Evolutionary conservation across 129 eudicot genomes (phyloP), one percentile per base, ranked within the genome.

Genomic region (Saussurea involucrata): DNA sequence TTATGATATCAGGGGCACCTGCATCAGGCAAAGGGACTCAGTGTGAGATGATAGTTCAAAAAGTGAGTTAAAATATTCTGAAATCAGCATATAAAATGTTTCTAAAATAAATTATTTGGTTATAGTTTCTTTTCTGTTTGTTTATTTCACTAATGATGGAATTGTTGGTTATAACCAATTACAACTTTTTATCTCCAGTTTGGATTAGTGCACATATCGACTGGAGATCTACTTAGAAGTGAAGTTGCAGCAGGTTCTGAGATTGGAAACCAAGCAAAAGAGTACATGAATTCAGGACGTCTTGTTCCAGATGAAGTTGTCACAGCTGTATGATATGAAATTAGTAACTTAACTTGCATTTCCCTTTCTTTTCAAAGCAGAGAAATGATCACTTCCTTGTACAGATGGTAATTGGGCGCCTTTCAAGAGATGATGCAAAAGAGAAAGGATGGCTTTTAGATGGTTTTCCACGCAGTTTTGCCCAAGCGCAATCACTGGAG

Each of bases 21-120:
- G 98, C 98, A 63, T 93, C 98, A 58, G 98, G 97, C 40, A 93
- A 93, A 90, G 98, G 98, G 83, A 93, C 98, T 66, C 98, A 90
- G 29, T 93, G 98, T 69, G 95, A 93, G 84, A 42, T 90, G 91
- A 93, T 93, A 76, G 96, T 86, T 68, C 73, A 93, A 72, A 87
- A 93, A 86, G 98, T 86, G 55, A 31, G 73, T 44, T 68, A 13
- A 61, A 71, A 15, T 1, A 21, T 46, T 15, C 58, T 46, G 2
- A 9, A 37, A 37, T 37, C 46, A 34, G 53, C 55, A 44, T 49
- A 49, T 49, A 2, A 49, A 17, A 49, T 49, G 24, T 12, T 42
- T 22, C 5, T 66, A 4, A 6, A 18, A 44, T 13, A 44, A 66
- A 28, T 22, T 28, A 66, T 72, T 17, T 10, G 76, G 4, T 11